A percentile compares a stretch with the other conserved stretches of the same genome.
These are phyloP conservation scores for Russula sp. DNA, from an alignment of 768 basidiomycete genomes.

Conservation along the genomic window DNA sequence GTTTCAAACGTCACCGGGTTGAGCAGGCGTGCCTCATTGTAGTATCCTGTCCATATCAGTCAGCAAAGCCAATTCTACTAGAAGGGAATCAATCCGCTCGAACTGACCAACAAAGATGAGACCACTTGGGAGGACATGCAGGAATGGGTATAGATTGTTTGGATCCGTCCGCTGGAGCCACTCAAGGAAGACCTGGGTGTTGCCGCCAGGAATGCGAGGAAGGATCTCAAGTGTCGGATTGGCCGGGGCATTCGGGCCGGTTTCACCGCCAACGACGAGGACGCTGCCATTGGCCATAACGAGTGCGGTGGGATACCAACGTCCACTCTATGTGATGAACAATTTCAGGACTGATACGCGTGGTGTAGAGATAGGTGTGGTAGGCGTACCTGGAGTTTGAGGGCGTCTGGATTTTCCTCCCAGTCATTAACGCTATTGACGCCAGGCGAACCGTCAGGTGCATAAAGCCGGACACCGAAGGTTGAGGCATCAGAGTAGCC, in stretches of 20 bases:
- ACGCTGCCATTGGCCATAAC: constrained; percentile 69
- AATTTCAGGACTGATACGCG: neutral
- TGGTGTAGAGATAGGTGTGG: neutral
- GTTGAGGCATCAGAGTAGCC: constrained; percentile 72
- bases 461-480: constrained; percentile 65
- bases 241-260: constrained; percentile 58
- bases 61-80: neutral
- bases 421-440: constrained; percentile 72
- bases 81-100: neutral
- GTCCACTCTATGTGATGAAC: constrained; percentile 44
- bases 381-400: constrained; percentile 52
- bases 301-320: constrained; percentile 70
- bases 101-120: constrained; percentile 62
- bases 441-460: constrained; percentile 60
- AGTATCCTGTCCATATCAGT: constrained; percentile 46
- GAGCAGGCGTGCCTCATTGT: constrained; percentile 75
- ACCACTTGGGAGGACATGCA: constrained; percentile 63
- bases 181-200: constrained; percentile 54
- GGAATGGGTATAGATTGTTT: constrained; percentile 75
- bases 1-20: constrained; percentile 63
- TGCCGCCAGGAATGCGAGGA: constrained; percentile 59
- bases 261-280: constrained; percentile 70
- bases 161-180: constrained; percentile 70
- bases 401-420: constrained; percentile 59
- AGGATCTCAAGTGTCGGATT: constrained; percentile 68